phyloP scores from a whole-genome alignment of 148 eudicot species.

The Diospyros lotus region DNA sequence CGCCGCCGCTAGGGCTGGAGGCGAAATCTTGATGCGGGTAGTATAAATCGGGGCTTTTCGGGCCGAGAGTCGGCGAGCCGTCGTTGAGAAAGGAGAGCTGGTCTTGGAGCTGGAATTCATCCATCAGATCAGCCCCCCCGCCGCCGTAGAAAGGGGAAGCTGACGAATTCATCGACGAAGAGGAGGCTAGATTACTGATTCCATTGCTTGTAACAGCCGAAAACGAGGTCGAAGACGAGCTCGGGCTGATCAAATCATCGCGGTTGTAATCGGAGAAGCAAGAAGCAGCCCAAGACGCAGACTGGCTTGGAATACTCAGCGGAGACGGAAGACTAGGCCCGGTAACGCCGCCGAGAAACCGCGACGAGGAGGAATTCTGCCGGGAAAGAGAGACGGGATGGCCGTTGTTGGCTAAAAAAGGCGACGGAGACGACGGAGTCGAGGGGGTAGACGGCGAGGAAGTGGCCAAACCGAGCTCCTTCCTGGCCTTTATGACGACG shows the following conservation, averaged over 20 bases:
- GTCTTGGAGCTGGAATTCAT: constrained; percentile 70
- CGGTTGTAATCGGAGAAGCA: constrained; percentile 31
- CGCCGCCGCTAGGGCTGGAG: constrained; percentile 24
- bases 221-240: background rate
- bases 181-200: constrained; percentile 1
- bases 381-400: constrained; percentile 27
- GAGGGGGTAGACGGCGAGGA: constrained; percentile 43
- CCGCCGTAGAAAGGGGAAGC: constrained; percentile 51
- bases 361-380: constrained; percentile 32
- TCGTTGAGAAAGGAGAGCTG: constrained; percentile 65
- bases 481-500: constrained; percentile 56
- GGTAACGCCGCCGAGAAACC: constrained; percentile 31
- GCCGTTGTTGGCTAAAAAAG: constrained; percentile 16
- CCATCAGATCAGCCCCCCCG: constrained; percentile 38
- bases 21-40: constrained; percentile 30
- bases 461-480: constrained; percentile 52
- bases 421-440: constrained; percentile 40
- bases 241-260: constrained; percentile 40
- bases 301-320: constrained; percentile 40
- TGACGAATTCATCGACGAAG: constrained; percentile 38
- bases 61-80: constrained; percentile 16
- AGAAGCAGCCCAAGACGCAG: constrained; percentile 39
- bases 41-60: constrained; percentile 31
- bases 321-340: constrained; percentile 56
- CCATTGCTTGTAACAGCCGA: background rate